phyloP scores from a whole-genome alignment of 345 rosid genomes.

The Eucalyptus curtisii region DNA sequence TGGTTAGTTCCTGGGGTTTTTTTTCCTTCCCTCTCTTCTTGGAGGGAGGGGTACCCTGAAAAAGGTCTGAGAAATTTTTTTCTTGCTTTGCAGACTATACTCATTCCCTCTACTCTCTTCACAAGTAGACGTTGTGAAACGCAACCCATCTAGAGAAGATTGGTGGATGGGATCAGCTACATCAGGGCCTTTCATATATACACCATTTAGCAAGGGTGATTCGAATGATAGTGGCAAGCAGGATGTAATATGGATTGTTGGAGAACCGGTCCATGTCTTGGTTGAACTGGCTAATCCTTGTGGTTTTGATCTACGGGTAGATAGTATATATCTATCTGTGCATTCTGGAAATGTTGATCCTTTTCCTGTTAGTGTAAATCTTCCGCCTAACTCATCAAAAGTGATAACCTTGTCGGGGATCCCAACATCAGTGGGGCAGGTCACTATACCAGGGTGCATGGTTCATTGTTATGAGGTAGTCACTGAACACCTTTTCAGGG shows the following conservation, averaged over 20 bases:
- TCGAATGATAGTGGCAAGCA: conserved; percentile 66
- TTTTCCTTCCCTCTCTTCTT: neutral
- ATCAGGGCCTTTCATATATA: conserved; percentile 96
- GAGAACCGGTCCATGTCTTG: conserved; percentile 94
- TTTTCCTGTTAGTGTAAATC: conserved; percentile 82
- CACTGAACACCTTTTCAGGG: conserved; percentile 87
- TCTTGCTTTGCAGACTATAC: conserved; percentile 44
- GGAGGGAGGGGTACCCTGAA: neutral
- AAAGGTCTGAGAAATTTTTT: neutral
- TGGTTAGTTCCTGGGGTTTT: neutral
- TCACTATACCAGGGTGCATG: conserved; percentile 78
- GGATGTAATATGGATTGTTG: conserved; percentile 87
- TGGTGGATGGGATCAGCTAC: conserved; percentile 99
- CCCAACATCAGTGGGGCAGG: conserved; percentile 76
- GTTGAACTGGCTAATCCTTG: conserved; percentile 99
- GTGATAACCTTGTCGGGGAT: conserved; percentile 91
- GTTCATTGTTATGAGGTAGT: conserved; percentile 96
- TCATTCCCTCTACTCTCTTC: conserved; percentile 84
- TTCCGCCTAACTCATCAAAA: conserved; percentile 93
- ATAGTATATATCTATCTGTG: conserved; percentile 85
- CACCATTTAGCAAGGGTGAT: conserved; percentile 95
- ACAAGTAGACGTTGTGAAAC: conserved; percentile 73
- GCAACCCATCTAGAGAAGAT: conserved; percentile 84
- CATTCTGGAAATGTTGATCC: conserved; percentile 90
- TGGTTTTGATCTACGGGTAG: conserved; percentile 84